These are phyloP conservation scores for Talaromyces adpressus DNA, from an alignment of 495 filamentous ascomycete species.

Conservation along the genomic window DNA sequence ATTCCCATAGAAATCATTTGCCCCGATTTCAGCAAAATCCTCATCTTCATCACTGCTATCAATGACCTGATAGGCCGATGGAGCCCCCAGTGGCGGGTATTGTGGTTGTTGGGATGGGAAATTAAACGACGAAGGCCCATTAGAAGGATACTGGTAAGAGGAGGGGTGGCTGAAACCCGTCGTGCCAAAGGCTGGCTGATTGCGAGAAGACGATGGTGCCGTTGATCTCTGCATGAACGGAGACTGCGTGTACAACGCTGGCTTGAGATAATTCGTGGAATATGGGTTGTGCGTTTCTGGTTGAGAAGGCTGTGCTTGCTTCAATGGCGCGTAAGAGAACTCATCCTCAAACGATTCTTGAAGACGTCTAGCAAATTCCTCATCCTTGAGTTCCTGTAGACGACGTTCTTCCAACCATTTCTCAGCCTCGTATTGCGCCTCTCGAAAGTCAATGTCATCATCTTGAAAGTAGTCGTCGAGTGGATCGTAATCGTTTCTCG, in stretches of 20 bases:
- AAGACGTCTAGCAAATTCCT: conserved; percentile 38
- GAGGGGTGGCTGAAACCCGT: neutral
- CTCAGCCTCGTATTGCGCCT: conserved; percentile 20
- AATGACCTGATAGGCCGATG: neutral
- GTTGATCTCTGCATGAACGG: neutral
- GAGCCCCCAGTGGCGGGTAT: neutral
- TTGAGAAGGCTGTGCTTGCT: conserved; percentile 3
- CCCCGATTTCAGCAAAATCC: neutral
- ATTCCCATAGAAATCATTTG: neutral
- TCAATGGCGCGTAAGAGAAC: conserved; percentile 8
- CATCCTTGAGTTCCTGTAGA: conserved; percentile 39
- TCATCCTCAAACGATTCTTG: conserved; percentile 16
- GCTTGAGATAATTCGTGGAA: neutral
- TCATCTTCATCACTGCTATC: conserved; percentile 15
- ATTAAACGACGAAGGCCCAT: neutral
- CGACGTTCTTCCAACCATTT: conserved; percentile 23
- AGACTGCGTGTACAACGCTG: neutral
- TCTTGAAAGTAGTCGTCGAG: neutral
- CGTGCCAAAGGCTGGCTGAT: conserved; percentile 1
- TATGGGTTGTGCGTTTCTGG: conserved; percentile 8
- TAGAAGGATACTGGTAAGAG: neutral
- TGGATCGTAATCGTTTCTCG: neutral
- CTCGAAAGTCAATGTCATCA: neutral
- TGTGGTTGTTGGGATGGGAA: neutral
- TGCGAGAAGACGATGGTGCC: neutral